phyloP scores from a whole-genome alignment of 2,329 filamentous ascomycete species.

The Pestalotiopsis sp. region DNA sequence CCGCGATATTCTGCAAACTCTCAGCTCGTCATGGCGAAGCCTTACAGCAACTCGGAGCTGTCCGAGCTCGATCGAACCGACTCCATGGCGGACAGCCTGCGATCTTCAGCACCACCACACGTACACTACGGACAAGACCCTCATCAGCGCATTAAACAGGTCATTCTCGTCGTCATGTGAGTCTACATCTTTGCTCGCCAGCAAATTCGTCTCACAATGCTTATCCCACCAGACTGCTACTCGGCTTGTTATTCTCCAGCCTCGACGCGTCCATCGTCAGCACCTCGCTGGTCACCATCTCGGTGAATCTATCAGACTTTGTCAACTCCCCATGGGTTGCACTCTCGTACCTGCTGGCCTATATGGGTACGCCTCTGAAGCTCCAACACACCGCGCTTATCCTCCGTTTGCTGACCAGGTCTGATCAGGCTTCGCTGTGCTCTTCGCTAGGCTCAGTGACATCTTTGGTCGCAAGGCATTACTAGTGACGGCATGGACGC shows the following conservation, averaged over 20 bases:
- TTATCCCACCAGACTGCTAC: conserved; percentile 44
- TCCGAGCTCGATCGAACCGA: conserved; percentile 1
- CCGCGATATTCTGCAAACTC: background rate
- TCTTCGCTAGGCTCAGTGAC: conserved; percentile 62
- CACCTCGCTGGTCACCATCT: conserved; percentile 60
- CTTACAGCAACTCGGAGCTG: background rate
- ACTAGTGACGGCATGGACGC: conserved; percentile 52
- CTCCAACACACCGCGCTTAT: too few relatives aligned
- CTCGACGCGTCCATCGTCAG: conserved; percentile 62
- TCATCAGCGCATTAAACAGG: conserved; percentile 29
- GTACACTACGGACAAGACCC: conserved; percentile 5
- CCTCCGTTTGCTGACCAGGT: background rate
- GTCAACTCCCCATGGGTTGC: conserved; percentile 58
- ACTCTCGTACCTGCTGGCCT: conserved; percentile 58
- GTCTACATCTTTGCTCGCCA: background rate
- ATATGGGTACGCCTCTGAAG: conserved; percentile 47
- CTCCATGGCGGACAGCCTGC: conserved; percentile 13
- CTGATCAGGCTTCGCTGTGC: conserved; percentile 54
- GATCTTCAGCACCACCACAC: background rate
- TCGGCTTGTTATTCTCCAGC: conserved; percentile 59
- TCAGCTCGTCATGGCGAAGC: background rate
- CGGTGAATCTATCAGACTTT: conserved; percentile 53
- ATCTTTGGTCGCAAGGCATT: conserved; percentile 59
- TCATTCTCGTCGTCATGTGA: conserved; percentile 40
- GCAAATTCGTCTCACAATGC: conserved; percentile 26